Evolutionary conservation across 1,284 basidiomycete species (phyloP).

Genomic region (Melampsora larici-populina): DNA sequence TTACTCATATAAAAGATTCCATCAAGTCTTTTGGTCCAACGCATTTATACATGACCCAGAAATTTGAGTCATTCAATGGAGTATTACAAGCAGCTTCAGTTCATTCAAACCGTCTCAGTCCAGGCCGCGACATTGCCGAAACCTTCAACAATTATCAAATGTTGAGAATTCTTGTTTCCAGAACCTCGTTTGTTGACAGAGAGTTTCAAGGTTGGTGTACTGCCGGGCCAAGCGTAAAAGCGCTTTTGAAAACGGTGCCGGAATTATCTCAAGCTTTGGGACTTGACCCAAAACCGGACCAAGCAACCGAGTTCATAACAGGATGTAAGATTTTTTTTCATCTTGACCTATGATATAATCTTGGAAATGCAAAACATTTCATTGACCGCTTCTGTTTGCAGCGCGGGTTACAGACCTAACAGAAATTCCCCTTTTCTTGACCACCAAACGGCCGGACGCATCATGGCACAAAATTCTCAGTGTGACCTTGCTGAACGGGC

Average conservation of each 20-base stretch:
- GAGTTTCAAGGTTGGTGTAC: background rate
- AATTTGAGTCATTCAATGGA: slow-evolving; percentile 1
- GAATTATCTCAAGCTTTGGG: too few species aligned
- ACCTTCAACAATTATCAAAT: background rate
- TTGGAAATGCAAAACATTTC: too few species aligned
- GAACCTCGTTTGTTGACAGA: background rate
- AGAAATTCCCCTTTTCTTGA: too few species aligned
- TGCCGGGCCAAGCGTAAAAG: too few species aligned
- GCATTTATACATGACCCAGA: background rate
- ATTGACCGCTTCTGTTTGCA: too few species aligned
- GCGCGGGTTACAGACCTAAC: too few species aligned
- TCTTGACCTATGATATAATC: too few species aligned
- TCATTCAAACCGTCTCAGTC: background rate
- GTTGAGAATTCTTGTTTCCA: background rate
- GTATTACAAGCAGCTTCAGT: background rate
- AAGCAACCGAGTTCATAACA: slow-evolving; percentile 50
- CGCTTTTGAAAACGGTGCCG: too few species aligned
- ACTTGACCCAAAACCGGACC: slow-evolving; percentile 43
- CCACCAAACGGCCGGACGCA: too few species aligned
- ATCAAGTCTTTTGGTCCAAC: slow-evolving; percentile 24
- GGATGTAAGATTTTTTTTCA: too few species aligned
- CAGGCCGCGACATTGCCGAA: background rate
- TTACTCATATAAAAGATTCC: slow-evolving; percentile 46
- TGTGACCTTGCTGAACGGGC: too few species aligned
- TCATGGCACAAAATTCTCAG: too few species aligned